These are phyloP conservation scores for Fusarium metavorans DNA, from an alignment of 2,329 filamentous ascomycete genomes.

Conservation along the genomic window DNA sequence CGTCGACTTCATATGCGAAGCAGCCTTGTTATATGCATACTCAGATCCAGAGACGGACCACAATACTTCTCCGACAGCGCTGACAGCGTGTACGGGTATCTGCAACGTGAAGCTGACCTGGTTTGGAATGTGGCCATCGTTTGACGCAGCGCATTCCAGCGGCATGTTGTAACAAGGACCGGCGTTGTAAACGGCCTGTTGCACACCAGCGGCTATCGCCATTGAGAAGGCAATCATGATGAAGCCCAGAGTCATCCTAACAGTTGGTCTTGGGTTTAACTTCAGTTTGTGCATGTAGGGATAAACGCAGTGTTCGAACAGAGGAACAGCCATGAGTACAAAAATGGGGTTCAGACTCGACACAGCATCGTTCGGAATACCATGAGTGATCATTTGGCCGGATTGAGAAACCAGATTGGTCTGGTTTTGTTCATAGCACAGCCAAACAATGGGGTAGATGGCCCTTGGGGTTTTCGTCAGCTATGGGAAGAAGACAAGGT, in stretches of 20 bases:
- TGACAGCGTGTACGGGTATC: not conserved
- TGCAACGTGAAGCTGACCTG: not conserved
- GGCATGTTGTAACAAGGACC: not conserved
- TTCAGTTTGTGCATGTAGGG: conserved; percentile 1
- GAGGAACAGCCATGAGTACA: not conserved
- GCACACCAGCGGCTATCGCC: not conserved
- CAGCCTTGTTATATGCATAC: conserved; percentile 5
- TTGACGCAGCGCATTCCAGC: not conserved
- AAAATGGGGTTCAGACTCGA: not conserved
- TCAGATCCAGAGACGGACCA: conserved; percentile 1
- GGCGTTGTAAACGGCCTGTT: conserved; percentile 1
- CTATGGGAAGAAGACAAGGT: not conserved
- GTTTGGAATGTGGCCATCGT: not conserved
- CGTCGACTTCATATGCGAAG: conserved; percentile 1
- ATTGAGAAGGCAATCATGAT: conserved; percentile 1
- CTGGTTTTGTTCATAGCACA: not conserved
- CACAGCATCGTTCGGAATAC: not conserved
- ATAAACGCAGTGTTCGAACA: not conserved
- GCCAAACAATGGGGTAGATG: not conserved
- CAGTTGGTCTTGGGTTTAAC: not conserved
- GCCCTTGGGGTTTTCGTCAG: not conserved
- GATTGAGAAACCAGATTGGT: not conserved
- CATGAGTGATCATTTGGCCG: not conserved
- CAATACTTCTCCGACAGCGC: not conserved
- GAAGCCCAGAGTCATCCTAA: not conserved